Evolutionary conservation across 345 rosid species (phyloP).

Genomic region (Pistacia vera): DNA sequence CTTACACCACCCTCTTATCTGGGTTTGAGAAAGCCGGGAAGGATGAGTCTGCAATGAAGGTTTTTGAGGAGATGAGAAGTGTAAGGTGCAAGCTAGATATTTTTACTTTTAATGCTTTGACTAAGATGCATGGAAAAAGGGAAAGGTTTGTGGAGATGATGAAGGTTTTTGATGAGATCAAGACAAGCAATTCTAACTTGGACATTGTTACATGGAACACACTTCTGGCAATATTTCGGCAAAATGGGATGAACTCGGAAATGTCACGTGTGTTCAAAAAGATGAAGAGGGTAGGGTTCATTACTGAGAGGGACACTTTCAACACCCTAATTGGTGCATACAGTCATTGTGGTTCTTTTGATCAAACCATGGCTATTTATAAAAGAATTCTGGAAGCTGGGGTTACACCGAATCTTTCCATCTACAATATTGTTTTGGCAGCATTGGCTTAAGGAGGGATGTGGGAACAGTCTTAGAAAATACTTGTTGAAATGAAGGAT

Average conservation of each 20-base stretch:
- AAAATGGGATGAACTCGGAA: slow-evolving; percentile 86
- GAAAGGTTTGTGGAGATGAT: too few relatives aligned
- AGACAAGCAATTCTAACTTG: slow-evolving; percentile 54
- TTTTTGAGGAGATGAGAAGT: too few relatives aligned
- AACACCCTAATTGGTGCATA: too few relatives aligned
- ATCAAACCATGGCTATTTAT: slow-evolving; percentile 83
- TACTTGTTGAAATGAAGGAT: slow-evolving; percentile 77
- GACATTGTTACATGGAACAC: slow-evolving; percentile 92
- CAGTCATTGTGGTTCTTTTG: slow-evolving; percentile 84
- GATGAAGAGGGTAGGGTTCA: slow-evolving; percentile 98
- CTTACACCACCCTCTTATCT: too few relatives aligned
- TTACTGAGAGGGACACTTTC: too few relatives aligned
- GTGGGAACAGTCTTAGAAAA: slow-evolving; percentile 91
- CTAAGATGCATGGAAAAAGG: slow-evolving; percentile 95
- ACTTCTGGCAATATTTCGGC: too few relatives aligned
- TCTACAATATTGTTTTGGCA: slow-evolving; percentile 87
- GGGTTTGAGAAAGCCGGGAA: too few relatives aligned
- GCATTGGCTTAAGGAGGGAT: slow-evolving; percentile 95
- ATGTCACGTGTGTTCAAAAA: slow-evolving; percentile 89
- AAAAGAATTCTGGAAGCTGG: slow-evolving; percentile 90
- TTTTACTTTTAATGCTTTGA: slow-evolving; percentile 89
- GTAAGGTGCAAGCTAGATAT: slow-evolving; percentile 81
- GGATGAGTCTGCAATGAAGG: too few relatives aligned
- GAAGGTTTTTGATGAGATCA: slow-evolving; percentile 89
- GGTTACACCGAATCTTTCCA: too few relatives aligned